A percentile compares a stretch with the other conserved stretches of the same genome.
Evolutionary conservation across 192 early-diverging fungal genomes (phyloP).

Genomic region (Coemansia sp.): DNA sequence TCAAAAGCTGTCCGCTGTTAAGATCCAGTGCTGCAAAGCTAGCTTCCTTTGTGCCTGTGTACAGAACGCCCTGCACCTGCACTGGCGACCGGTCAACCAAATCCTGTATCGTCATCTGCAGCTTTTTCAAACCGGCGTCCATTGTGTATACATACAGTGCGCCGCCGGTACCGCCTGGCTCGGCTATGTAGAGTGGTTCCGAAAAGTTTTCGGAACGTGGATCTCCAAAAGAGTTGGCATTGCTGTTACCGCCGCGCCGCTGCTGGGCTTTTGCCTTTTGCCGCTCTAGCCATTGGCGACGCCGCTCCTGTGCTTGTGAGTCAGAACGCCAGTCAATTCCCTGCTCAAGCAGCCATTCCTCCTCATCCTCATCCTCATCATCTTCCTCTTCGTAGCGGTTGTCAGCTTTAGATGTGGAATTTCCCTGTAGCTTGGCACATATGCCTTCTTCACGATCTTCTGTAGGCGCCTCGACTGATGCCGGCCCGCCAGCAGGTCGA

Average conservation of each 20-base stretch:
- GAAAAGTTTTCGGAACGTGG: conserved; percentile 13
- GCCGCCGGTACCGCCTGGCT: conserved; percentile 46
- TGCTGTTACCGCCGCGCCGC: neutral
- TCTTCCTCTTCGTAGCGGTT: neutral
- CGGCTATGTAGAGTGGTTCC: conserved; percentile 42
- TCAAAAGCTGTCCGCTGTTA: conserved; percentile 59
- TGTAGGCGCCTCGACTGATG: neutral
- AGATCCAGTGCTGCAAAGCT: conserved; percentile 71
- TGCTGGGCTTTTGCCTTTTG: conserved; percentile 6
- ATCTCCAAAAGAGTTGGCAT: neutral
- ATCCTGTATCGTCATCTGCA: conserved; percentile 67
- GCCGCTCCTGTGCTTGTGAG: conserved; percentile 32
- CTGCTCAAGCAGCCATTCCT: conserved; percentile 52
- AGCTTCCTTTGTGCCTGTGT: conserved; percentile 66
- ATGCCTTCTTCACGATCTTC: neutral
- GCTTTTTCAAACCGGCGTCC: conserved; percentile 53
- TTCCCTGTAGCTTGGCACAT: conserved; percentile 4
- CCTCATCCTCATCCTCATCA: conserved; percentile 22
- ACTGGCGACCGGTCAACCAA: conserved; percentile 63
- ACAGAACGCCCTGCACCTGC: conserved; percentile 56
- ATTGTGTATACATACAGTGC: conserved; percentile 43
- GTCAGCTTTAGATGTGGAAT: neutral
- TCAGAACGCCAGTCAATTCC: conserved; percentile 51
- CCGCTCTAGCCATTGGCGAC: conserved; percentile 29
- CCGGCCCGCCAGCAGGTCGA: conserved; percentile 1